Evolutionary conservation across 805 yeast genomes (phyloP), one percentile per base, ranked within the genome.

Genomic region (Pichia scutulata): DNA sequence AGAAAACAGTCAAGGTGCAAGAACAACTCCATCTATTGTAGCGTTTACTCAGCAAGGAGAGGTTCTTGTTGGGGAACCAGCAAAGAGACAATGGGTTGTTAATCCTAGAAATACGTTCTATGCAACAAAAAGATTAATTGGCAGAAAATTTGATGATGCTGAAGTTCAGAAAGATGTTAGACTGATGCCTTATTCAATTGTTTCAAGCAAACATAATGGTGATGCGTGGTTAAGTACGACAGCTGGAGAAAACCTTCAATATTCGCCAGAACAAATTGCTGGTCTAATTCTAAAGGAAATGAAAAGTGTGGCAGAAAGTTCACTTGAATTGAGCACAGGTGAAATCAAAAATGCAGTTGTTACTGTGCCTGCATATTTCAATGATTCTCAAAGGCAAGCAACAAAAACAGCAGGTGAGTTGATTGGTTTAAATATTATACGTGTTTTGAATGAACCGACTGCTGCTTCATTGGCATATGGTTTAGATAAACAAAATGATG

Each of bases 211-310:
- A 12, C 37, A 16, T 57, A 90, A 90, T 68, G 97, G 97, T 59
- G 97, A 90, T 67, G 97, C 97, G 52, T 89, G 97, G 96, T 81
- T 89, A 51, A 89, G 88, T 75, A 63, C 69, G 3, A 89, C 95
- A 55, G 54, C 55, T 12, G 61, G 60, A 1, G 80, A 89, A 61
- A 95, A 92, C 60, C 80, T 86, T 69, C 73, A 75, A 56, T 90
- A 89, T 77, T 89, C 97, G 46, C 97, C 97, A 49, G 90, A 95
- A 52, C 97, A 89, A 72, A 86, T 89, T 61, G 97, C 97, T 65
- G 96, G 97, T 50, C 87, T 89, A 65, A 77, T 89, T 50, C 78
- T 89, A 64, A 84, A 85, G 77, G 89, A 90, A 76, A 89, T 89
- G 97, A 90, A 89, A 80, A 90, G 83, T 72, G 86, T 95, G 55